These are phyloP conservation scores for Nemania sp. DNA, from an alignment of 2,329 filamentous ascomycete genomes.

Conservation along the genomic window DNA sequence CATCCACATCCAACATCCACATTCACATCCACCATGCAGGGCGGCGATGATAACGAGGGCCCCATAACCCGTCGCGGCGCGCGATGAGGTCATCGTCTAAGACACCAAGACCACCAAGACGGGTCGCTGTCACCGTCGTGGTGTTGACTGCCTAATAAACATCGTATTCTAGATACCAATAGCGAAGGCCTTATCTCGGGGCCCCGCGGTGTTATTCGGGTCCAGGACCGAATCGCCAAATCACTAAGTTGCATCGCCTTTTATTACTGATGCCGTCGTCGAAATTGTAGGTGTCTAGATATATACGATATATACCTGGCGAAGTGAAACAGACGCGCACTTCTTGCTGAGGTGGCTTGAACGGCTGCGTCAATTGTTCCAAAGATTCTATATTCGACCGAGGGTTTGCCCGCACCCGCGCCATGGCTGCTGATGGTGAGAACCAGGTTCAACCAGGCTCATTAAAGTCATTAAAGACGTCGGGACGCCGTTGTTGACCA, in stretches of 20 bases:
- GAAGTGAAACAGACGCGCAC: slow-evolving; percentile 35
- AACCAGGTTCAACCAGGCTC: slow-evolving; percentile 7
- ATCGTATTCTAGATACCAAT: slow-evolving; percentile 15
- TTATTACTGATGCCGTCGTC: slow-evolving; percentile 20
- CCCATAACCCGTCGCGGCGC: slow-evolving; percentile 25
- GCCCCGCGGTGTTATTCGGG: slow-evolving; percentile 28
- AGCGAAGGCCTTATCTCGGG: slow-evolving; percentile 29
- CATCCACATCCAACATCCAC: too few species aligned
- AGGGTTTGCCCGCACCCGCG: slow-evolving; percentile 47
- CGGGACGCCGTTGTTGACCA: slow-evolving; percentile 41
- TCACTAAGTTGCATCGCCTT: slow-evolving; percentile 25
- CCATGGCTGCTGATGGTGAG: slow-evolving; percentile 41
- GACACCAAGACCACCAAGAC: slow-evolving; percentile 27
- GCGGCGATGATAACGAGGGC: slow-evolving; percentile 9
- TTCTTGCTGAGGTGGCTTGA: slow-evolving; percentile 43
- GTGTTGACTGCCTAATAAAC: slow-evolving; percentile 10
- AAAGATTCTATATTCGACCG: slow-evolving; percentile 47
- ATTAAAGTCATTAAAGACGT: slow-evolving; percentile 42
- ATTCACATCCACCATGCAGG: slow-evolving; percentile 1
- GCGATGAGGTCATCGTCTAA: slow-evolving; percentile 37
- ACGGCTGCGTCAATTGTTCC: slow-evolving; percentile 41
- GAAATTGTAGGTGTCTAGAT: slow-evolving; percentile 31
- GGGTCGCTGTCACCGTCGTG: slow-evolving; percentile 24
- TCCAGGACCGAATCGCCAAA: slow-evolving; percentile 30
- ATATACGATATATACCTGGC: slow-evolving; percentile 18